These are phyloP conservation scores for Brassica cretica DNA, from an alignment of 345 rosid species.

Conservation along the genomic window DNA sequence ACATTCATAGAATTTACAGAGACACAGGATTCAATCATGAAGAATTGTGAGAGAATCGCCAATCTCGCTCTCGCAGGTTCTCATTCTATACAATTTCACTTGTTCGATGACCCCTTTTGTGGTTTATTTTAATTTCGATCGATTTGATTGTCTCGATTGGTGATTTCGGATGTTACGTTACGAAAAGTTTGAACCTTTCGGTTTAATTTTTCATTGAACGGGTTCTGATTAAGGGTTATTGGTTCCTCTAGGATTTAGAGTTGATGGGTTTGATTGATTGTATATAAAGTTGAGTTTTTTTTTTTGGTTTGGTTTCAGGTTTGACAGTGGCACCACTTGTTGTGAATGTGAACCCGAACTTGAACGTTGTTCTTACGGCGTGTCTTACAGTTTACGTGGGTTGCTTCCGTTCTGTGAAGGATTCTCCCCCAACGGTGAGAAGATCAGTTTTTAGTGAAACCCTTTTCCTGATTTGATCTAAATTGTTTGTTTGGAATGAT, in stretches of 20 bases:
- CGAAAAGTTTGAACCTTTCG: background rate
- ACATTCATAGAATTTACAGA: constrained; percentile 14
- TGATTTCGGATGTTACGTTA: constrained; percentile 3
- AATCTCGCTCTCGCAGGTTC: constrained; percentile 85
- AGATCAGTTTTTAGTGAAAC: constrained; percentile 12
- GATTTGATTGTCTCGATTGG: constrained; percentile 6
- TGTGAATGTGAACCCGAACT: constrained; percentile 82
- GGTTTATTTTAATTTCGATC: background rate
- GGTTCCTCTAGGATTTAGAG: constrained; percentile 31
- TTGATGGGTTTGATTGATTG: constrained; percentile 20
- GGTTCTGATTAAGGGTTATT: background rate
- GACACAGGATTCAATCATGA: constrained; percentile 48
- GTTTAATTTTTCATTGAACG: constrained; percentile 6
- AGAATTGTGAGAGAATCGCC: constrained; percentile 74
- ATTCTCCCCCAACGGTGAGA: constrained; percentile 81
- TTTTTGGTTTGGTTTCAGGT: constrained; percentile 53
- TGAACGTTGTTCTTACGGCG: constrained; percentile 90
- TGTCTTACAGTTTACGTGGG: constrained; percentile 92
- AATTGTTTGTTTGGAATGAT: constrained; percentile 21
- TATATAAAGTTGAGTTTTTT: constrained; percentile 3
- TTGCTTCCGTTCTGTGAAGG: constrained; percentile 96
- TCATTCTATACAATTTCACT: background rate
- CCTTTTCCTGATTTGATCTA: background rate
- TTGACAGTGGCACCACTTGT: constrained; percentile 89
- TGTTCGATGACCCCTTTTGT: background rate